Evolutionary conservation across 2,329 filamentous ascomycete species (phyloP).

Genomic region (Fusarium xyrophilum): DNA sequence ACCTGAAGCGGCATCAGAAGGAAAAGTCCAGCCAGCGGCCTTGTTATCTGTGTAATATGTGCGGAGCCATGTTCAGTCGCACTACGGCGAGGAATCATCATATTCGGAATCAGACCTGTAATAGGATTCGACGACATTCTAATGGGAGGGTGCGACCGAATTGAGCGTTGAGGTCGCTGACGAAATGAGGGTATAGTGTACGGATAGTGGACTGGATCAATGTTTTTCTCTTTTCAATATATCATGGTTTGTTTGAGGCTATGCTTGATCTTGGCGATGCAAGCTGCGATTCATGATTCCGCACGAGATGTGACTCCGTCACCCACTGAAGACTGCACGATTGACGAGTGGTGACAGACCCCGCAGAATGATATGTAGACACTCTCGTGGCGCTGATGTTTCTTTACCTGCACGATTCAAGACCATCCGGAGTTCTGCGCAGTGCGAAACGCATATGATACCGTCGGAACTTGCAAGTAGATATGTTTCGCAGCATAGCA

Average conservation of each 20-base stretch:
- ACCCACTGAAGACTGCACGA: neutral
- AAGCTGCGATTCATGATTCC: neutral
- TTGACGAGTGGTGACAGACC: neutral
- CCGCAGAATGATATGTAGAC: neutral
- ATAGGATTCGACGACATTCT: neutral
- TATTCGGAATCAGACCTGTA: neutral
- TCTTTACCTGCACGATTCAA: neutral
- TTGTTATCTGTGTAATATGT: neutral
- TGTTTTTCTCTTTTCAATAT: neutral
- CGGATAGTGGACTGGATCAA: neutral
- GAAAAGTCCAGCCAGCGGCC: neutral
- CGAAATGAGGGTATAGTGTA: neutral
- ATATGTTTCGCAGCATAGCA: neutral
- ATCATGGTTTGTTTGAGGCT: neutral
- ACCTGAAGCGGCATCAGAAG: neutral
- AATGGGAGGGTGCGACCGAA: neutral
- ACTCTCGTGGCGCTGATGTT: neutral
- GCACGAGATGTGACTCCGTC: neutral
- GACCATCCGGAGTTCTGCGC: neutral
- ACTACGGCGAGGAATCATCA: constrained; percentile 2
- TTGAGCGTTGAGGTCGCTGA: neutral
- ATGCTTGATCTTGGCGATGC: neutral
- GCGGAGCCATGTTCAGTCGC: neutral
- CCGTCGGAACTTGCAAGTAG: neutral
- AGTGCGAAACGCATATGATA: neutral